A percentile compares a stretch with the other conserved stretches of the same genome.
phyloP scores from a whole-genome alignment of 2,329 filamentous ascomycete species.

The Byssochlamys sp. region DNA sequence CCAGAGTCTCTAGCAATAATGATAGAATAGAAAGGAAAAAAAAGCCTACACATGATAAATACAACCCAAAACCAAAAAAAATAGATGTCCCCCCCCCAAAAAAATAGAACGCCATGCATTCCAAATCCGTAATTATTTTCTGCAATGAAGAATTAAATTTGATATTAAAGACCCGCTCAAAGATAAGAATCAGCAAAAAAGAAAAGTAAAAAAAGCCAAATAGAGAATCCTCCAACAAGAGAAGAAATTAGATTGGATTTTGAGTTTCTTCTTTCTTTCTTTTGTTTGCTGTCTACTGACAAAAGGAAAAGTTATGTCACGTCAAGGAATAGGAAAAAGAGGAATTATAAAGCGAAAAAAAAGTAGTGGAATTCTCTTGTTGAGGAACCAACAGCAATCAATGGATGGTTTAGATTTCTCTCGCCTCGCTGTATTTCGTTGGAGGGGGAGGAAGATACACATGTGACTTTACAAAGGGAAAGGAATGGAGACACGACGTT shows the following conservation, averaged over 20 bases:
- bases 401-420: background rate
- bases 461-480: background rate
- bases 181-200: slow-evolving; percentile 3
- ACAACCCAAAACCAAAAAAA: slow-evolving; percentile 1
- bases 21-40: background rate
- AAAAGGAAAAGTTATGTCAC: background rate
- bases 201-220: slow-evolving; percentile 4
- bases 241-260: background rate
- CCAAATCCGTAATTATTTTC: no score
- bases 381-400: background rate
- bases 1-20: background rate
- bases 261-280: background rate
- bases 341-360: background rate
- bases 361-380: background rate
- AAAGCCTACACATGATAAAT: slow-evolving; percentile 1
- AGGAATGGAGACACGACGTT: background rate
- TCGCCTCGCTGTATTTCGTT: background rate
- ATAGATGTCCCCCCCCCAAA: no score
- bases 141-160: no score
- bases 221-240: slow-evolving; percentile 1
- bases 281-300: background rate
- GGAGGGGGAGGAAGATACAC: background rate
- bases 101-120: no score
- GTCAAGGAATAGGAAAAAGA: background rate
- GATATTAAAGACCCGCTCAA: background rate